These are phyloP conservation scores for Typha latifolia DNA, from an alignment of 176 grass and related monocot genomes.

Conservation along the genomic window DNA sequence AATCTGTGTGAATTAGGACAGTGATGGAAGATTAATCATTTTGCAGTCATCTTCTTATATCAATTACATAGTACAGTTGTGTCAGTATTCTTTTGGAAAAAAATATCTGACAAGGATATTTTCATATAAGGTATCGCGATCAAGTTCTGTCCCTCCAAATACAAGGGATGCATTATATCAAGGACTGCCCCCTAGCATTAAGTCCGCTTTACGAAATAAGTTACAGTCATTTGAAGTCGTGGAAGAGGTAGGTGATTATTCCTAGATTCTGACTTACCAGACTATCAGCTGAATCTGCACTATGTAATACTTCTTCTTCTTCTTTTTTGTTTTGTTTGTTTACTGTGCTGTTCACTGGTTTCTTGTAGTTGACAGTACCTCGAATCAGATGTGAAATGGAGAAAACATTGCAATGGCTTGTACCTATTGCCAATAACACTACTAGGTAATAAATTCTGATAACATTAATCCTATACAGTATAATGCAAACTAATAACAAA, in stretches of 20 bases:
- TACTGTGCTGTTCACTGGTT: neutral
- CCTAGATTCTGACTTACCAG: neutral
- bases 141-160: conserved; percentile 45
- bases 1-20: neutral
- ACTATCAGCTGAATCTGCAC: neutral
- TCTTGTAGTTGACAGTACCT: conserved; percentile 30
- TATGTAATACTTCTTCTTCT: neutral
- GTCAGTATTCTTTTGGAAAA: too few relatives aligned
- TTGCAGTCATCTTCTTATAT: too few relatives aligned
- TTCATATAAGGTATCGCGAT: conserved; percentile 49
- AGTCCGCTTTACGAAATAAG: conserved; percentile 45
- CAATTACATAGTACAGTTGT: too few relatives aligned
- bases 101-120: neutral
- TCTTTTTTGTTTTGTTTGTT: neutral
- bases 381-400: conserved; percentile 36
- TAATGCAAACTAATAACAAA: conserved; percentile 2
- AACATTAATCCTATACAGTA: neutral
- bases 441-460: conserved; percentile 22
- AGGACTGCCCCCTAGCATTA: conserved; percentile 50
- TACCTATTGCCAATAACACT: conserved; percentile 51
- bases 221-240: conserved; percentile 26
- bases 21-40: too few relatives aligned
- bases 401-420: conserved; percentile 47
- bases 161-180: conserved; percentile 72
- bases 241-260: conserved; percentile 36